phyloP scores from a whole-genome alignment of 1,284 basidiomycete species.

The Vanrija sp. region DNA sequence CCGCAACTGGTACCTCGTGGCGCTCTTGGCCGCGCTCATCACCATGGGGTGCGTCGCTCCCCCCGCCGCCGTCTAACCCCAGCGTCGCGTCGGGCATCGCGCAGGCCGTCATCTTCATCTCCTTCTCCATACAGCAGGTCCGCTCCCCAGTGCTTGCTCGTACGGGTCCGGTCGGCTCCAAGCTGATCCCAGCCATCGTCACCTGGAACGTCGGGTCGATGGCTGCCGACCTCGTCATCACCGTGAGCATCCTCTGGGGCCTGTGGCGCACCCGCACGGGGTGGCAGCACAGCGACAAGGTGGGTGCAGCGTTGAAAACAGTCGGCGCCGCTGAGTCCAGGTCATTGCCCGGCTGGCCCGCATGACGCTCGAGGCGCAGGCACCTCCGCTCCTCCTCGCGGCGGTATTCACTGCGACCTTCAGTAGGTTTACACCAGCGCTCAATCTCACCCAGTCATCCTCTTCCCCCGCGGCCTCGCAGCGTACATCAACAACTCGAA shows the following conservation, averaged over 20 bases:
- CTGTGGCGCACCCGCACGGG: constrained; percentile 22
- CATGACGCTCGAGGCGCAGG: constrained; percentile 29
- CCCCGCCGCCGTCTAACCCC: neutral
- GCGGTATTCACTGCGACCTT: neutral
- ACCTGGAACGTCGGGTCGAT: constrained; percentile 22
- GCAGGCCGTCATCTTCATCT: neutral
- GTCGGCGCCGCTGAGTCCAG: neutral
- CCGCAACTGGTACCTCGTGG: constrained; percentile 24
- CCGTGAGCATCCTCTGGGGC: constrained; percentile 20
- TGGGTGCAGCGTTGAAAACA: constrained; percentile 8
- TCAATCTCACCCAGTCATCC: too few relatives aligned
- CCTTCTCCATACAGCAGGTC: neutral
- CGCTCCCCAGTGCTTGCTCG: too few relatives aligned
- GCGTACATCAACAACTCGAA: constrained; percentile 23
- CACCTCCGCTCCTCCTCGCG: constrained; percentile 23
- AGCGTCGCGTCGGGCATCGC: neutral
- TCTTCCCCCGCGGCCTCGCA: too few relatives aligned
- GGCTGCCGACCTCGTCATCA: constrained; percentile 28
- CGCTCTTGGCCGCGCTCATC: constrained; percentile 3
- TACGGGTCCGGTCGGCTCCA: too few relatives aligned
- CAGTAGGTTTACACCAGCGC: too few relatives aligned
- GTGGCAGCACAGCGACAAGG: constrained; percentile 28
- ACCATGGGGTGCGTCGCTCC: neutral
- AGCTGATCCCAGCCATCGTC: neutral
- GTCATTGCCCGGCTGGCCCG: constrained; percentile 21